Conservation (phyloP, 31 red algal species). For the Endocladia muricata region DNA sequence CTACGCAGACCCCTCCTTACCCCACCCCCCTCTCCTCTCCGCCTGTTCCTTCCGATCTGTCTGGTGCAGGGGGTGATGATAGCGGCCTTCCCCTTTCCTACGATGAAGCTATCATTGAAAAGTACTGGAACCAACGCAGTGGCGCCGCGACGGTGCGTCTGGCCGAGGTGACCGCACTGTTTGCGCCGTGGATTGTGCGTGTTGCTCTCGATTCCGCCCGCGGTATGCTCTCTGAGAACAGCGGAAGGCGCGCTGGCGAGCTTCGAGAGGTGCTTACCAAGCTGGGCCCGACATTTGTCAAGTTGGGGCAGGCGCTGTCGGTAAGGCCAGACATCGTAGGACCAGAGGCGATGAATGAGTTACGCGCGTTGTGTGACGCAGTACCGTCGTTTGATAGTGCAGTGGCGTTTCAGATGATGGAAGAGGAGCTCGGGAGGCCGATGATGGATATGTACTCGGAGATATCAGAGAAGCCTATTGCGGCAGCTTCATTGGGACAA, state of each 20-base stretch:
- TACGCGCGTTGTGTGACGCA: slow-evolving; percentile 74
- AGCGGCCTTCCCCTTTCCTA: slow-evolving; percentile 73
- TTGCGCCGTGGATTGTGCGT: slow-evolving; percentile 63
- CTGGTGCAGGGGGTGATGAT: slow-evolving; percentile 40
- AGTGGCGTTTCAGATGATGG: slow-evolving; percentile 67
- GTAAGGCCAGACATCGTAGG: slow-evolving; percentile 89
- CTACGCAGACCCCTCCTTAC: background rate
- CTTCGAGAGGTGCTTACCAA: slow-evolving; percentile 43
- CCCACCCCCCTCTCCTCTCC: background rate
- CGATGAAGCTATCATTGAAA: slow-evolving; percentile 69
- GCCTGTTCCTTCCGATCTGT: background rate
- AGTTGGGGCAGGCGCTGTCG: slow-evolving; percentile 85
- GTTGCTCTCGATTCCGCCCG: slow-evolving; percentile 6
- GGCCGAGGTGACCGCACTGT: slow-evolving; percentile 45
- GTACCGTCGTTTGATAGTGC: slow-evolving; percentile 79
- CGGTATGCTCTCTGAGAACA: slow-evolving; percentile 36
- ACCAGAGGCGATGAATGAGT: slow-evolving; percentile 78
- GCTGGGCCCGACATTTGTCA: slow-evolving; percentile 96
- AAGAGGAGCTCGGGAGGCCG: slow-evolving; percentile 69
- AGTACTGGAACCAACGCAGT: slow-evolving; percentile 77
- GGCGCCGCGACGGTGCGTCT: slow-evolving; percentile 64
- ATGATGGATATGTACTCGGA: slow-evolving; percentile 63
- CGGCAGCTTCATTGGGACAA: slow-evolving; percentile 91
- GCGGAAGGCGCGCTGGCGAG: slow-evolving; percentile 8
- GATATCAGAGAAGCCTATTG: slow-evolving; percentile 79